Base-by-base conservation (phyloP, 495 filamentous ascomycete species). In the Neurospora sp. region DNA sequence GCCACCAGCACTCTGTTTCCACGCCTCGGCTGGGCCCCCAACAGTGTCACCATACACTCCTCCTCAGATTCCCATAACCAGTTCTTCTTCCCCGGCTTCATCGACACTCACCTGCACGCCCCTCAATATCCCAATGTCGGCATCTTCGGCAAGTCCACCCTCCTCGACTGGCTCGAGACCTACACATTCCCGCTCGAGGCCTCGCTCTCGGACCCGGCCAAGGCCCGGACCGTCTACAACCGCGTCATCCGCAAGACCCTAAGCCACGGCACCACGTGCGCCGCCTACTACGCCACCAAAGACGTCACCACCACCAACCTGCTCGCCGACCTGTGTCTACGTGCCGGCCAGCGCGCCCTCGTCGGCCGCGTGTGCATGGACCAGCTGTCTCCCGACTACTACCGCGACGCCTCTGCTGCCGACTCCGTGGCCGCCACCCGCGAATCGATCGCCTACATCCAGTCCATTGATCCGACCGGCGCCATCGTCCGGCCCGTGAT, bases 151-250 rank as follows among this genome's bases (percentile, higher is more conserved):
- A 92, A 91, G 69, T 89, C 91, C 3, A 97, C 94, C 20, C 89
- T 99, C 59, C 88, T 99, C 31, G 89, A 93, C 82, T 99, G 95
- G 95, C 87, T 99, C 6, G 85, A 94, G 74, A 93, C 85, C 5
- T 99, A 99, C 83, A 99, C 95, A n/a, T 99, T 97, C 82, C 95
- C 95, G 0, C 87, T 97, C 71, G 95, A 98, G 82, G 84, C 88
- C 14, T 92, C 90, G 20, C 87, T 97, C 71, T 77, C 82, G 5
- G 79, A 82, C 72, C 82, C 81, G 53, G 77, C 78, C 76, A 84
- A 85, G 74, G 76, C 83, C 61, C 86, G 84, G 79, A 83, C 74
- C 75, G 87, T 94, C 74, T 98, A 98, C 82, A 85, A 86, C 20
- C 88, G 89, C 75, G 90, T 91, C 78, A 87, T 98, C 75, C 82